Base-by-base conservation (phyloP, 169 alveolate species). In the Eimeria brunetti region DNA sequence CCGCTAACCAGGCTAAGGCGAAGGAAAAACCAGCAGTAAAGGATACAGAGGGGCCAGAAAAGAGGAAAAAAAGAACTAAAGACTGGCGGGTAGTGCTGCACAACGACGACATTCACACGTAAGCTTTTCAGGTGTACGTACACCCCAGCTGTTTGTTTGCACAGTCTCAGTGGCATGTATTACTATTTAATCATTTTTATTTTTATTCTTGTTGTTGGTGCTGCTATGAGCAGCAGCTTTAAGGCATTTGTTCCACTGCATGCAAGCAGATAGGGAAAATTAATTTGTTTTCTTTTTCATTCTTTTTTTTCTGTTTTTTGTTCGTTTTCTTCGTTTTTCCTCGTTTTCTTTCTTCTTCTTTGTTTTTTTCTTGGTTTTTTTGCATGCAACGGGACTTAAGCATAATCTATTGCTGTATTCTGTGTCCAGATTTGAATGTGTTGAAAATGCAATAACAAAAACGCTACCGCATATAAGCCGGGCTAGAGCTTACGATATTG, bases 51-150 rank as follows among this genome's bases (percentile, higher is more conserved):
- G 94, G 96, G 44, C 96, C 95, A 91, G 95, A 96, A 69, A 96
- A 97, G 67, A 51, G 98, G 84, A 93, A 94, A 60, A 84, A 95
- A 33, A 97, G 97, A 80, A 73, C 97, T 16, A 94, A 95, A 27
- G 98, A 97, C 5, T 97, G 98, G 98, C 97, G 97, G 60, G 98
- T 97, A n/a, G 96, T 97, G 53, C 96, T 97, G 20, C 97, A 97
- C 93, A 97, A 97, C 89, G 98, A 97, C 94, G 98, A 97, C 73
- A 97, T 97, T 67, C 98, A 97, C 94, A 97, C 97, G 98, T 97
- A 90, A n/a, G 96, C 51, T 46, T 20, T 69, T 30, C 1, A 38
- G 46, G 80, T 36, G 80, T 36, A 30, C 49, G n/a, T n/a, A 20
- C 67, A 58, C n/a, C 67, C 16, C 67, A 69, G 8, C 46, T 8